phyloP scores from a whole-genome alignment of 202 grass and related monocot species.

The Schoenoplectus tabernaemontani region DNA sequence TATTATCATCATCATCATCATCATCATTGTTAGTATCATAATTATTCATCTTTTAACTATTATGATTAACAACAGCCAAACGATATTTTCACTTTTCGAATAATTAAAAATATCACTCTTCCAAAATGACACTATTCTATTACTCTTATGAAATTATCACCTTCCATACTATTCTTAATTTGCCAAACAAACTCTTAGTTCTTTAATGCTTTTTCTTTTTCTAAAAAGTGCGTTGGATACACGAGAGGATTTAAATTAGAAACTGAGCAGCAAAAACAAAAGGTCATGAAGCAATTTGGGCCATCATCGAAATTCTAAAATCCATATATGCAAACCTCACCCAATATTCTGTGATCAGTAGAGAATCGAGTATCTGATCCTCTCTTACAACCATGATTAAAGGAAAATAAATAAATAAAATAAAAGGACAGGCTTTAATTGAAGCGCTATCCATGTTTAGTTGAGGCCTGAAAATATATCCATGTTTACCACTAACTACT shows the following conservation, averaged over 20 bases:
- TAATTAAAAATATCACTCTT: too few relatives aligned
- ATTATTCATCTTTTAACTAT: too few relatives aligned
- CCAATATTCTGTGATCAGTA: background rate
- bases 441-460: background rate
- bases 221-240: background rate
- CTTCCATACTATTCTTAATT: too few relatives aligned
- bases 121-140: too few relatives aligned
- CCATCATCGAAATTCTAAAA: background rate
- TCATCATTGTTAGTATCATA: too few relatives aligned
- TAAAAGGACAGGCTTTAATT: background rate
- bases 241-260: background rate
- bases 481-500: too few relatives aligned
- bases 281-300: background rate
- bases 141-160: too few relatives aligned
- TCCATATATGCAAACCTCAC: background rate
- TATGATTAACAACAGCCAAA: too few relatives aligned
- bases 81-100: too few relatives aligned
- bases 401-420: background rate
- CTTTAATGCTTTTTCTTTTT: background rate
- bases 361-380: background rate
- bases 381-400: background rate
- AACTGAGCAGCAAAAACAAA: background rate
- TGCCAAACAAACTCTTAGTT: too few relatives aligned
- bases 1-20: too few relatives aligned
- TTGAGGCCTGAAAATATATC: background rate